Percentiles rank a stretch among this genome's conserved stretches.
Conservation (phyloP, 169 alveolate species). For the Plasmodium gaboni region DNA sequence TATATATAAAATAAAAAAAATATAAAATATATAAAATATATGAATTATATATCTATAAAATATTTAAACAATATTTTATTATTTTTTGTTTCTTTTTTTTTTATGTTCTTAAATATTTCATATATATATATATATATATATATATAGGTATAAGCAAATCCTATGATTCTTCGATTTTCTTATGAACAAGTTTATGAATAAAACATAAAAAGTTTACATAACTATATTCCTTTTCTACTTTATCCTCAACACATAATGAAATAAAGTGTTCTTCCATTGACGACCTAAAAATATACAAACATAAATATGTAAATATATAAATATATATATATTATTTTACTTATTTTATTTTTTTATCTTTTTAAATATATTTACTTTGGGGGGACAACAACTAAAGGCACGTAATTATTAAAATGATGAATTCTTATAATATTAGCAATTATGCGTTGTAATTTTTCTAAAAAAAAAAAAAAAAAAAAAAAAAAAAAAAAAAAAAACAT, state of each 20-base stretch:
- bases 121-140: too few relatives aligned
- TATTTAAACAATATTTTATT: too few relatives aligned
- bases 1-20: too few relatives aligned
- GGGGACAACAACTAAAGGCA: conserved; percentile 64
- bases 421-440: conserved; percentile 50
- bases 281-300: conserved; percentile 6
- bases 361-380: conserved; percentile 41
- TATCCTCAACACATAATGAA: conserved; percentile 69
- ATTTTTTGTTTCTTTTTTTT: too few relatives aligned
- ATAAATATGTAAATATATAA: not conserved
- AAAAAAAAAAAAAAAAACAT: not conserved
- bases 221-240: conserved; percentile 73
- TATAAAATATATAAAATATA: too few relatives aligned
- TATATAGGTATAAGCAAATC: not conserved
- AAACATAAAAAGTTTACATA: conserved; percentile 72
- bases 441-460: conserved; percentile 63
- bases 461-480: not conserved
- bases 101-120: too few relatives aligned
- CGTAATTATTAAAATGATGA: conserved; percentile 47
- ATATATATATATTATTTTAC: not conserved
- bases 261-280: conserved; percentile 19
- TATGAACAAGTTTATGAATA: conserved; percentile 74
- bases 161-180: conserved; percentile 68
- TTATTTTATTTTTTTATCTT: not conserved
- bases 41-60: too few relatives aligned